A percentile compares a stretch with the other conserved stretches of the same genome.
phyloP scores from a whole-genome alignment of 2,329 filamentous ascomycete genomes.

The Phaeosphaeria sp. region DNA sequence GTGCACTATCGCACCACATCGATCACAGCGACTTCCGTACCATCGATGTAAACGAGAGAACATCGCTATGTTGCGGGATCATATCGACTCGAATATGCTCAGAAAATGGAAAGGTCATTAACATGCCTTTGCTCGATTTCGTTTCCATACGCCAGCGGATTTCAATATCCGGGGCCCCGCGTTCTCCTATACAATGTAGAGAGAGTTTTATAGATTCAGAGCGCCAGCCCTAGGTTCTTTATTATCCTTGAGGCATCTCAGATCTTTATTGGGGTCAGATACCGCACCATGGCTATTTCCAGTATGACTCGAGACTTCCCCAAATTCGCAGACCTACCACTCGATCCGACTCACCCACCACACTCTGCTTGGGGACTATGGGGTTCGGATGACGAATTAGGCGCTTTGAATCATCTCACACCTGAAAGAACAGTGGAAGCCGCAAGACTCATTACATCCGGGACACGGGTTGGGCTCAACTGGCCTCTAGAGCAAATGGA shows the following conservation, averaged over 20 bases:
- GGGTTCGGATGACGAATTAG: slow-evolving; percentile 28
- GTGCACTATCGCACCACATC: neutral
- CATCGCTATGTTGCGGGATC: neutral
- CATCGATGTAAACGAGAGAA: neutral
- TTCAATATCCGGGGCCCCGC: neutral
- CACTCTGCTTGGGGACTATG: slow-evolving; percentile 31
- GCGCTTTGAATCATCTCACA: slow-evolving; percentile 29
- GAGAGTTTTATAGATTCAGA: neutral
- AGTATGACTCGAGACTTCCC: slow-evolving; percentile 26
- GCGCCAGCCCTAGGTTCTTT: neutral
- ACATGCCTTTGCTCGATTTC: neutral
- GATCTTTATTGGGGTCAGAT: neutral
- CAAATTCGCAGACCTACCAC: slow-evolving; percentile 29
- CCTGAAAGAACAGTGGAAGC: slow-evolving; percentile 24
- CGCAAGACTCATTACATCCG: slow-evolving; percentile 26
- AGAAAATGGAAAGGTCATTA: neutral
- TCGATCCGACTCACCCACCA: slow-evolving; percentile 26
- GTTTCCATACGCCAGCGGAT: neutral
- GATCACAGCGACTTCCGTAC: neutral
- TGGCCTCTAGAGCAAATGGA: slow-evolving; percentile 33
- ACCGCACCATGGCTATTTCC: slow-evolving; percentile 8
- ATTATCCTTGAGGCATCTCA: neutral
- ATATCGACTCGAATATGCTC: neutral
- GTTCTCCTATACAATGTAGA: neutral
- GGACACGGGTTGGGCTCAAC: slow-evolving; percentile 24